These are phyloP conservation scores for Endocalyx cinctus DNA, from an alignment of 2,329 filamentous ascomycete species.

Conservation along the genomic window DNA sequence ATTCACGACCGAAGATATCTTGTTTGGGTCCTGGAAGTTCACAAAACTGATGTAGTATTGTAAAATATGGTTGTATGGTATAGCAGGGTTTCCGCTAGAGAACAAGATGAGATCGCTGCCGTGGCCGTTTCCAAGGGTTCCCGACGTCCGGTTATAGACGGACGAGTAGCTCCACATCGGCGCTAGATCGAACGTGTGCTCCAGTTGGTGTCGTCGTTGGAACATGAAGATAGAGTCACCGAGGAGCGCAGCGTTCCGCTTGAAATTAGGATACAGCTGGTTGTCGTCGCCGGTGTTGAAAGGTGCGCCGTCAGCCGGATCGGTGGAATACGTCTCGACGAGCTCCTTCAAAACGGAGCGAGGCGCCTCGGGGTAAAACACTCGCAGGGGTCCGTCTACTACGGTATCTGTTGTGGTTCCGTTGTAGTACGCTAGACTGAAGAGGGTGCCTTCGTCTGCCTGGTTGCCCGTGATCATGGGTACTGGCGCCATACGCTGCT, in stretches of 20 bases:
- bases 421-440: conserved; percentile 54
- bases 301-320: conserved; percentile 49
- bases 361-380: conserved; percentile 16
- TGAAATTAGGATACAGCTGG: conserved; percentile 65
- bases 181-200: conserved; percentile 31
- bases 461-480: conserved; percentile 61
- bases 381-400: conserved; percentile 10
- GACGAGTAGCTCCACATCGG: no score
- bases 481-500: conserved; percentile 53
- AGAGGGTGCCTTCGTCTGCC: conserved; percentile 64
- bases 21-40: background rate
- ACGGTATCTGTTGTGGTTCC: conserved; percentile 51
- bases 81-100: background rate
- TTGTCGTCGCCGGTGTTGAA: conserved; percentile 51
- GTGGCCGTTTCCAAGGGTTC: no score
- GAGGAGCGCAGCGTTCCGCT: conserved; percentile 57
- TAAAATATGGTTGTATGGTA: no score
- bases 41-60: background rate
- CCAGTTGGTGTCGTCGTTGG: conserved; percentile 35
- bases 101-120: background rate
- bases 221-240: conserved; percentile 62
- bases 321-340: conserved; percentile 47
- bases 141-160: no score
- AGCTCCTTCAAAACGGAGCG: conserved; percentile 41
- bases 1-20: no score